Evolutionary conservation across 2,329 filamentous ascomycete genomes (phyloP).

Genomic region (Xylaria sp.): DNA sequence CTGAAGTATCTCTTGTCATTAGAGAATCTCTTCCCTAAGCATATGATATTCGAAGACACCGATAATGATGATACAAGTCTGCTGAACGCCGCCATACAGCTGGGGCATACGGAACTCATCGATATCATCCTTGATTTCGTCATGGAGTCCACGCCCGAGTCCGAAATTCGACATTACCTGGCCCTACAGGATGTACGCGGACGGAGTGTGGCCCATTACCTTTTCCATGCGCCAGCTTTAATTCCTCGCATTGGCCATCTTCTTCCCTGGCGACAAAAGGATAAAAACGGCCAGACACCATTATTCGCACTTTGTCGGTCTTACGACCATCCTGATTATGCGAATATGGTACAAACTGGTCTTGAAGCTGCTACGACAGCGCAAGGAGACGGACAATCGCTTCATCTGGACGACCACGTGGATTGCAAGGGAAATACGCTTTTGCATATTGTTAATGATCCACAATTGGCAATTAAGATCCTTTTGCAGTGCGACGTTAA

Average conservation of each 20-base stretch:
- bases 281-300: constrained; percentile 98
- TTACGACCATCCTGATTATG: constrained; percentile 91
- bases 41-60: constrained; percentile 79
- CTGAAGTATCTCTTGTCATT: constrained; percentile 83
- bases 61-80: constrained; percentile 92
- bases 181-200: constrained; percentile 83
- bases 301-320: constrained; percentile 94
- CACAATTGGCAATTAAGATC: constrained; percentile 77
- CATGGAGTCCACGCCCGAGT: constrained; percentile 63
- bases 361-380: constrained; percentile 76
- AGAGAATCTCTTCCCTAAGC: constrained; percentile 76
- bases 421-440: constrained; percentile 94
- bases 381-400: constrained; percentile 80
- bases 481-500: constrained; percentile 91
- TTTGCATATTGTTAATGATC: constrained; percentile 93
- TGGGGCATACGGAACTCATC: constrained; percentile 79
- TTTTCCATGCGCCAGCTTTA: constrained; percentile 88
- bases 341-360: constrained; percentile 85
- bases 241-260: constrained; percentile 80
- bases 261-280: constrained; percentile 88
- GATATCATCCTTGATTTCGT: constrained; percentile 79
- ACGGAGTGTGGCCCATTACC: constrained; percentile 91
- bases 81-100: constrained; percentile 88
- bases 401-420: constrained; percentile 92
- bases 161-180: constrained; percentile 73